phyloP scores from a whole-genome alignment of 495 filamentous ascomycete genomes.

The Podospora australis region DNA sequence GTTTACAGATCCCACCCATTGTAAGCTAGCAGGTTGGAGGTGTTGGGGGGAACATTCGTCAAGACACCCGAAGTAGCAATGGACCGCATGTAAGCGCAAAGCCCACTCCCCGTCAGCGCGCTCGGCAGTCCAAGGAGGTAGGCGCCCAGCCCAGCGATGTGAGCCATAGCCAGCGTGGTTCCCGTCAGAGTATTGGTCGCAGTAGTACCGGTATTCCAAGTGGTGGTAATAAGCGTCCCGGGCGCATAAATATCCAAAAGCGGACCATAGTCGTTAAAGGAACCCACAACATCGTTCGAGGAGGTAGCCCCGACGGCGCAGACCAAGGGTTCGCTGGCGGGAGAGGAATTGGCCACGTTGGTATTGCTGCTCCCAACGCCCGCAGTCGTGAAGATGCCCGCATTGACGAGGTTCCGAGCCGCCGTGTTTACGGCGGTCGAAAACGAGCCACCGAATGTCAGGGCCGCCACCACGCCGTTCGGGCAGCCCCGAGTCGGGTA shows the following conservation, averaged over 20 bases:
- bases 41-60: neutral
- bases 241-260: constrained; percentile 55
- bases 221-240: constrained; percentile 39
- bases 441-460: constrained; percentile 42
- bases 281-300: constrained; percentile 36
- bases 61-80: constrained; percentile 4
- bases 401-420: constrained; percentile 34
- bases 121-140: constrained; percentile 21
- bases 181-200: constrained; percentile 23
- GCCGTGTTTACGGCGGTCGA: constrained; percentile 43
- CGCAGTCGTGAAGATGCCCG: constrained; percentile 42
- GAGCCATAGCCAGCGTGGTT: constrained; percentile 32
- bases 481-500: constrained; percentile 25
- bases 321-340: constrained; percentile 45
- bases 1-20: constrained; percentile 9
- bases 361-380: constrained; percentile 38
- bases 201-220: constrained; percentile 43
- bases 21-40: constrained; percentile 2
- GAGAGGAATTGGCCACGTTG: constrained; percentile 38
- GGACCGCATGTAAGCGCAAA: constrained; percentile 1
- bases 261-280: constrained; percentile 52
- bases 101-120: neutral
- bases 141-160: constrained; percentile 40
- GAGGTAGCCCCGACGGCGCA: constrained; percentile 53
- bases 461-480: constrained; percentile 40